Conservation (phyloP, 495 filamentous ascomycete species). For the Usnea hakonensis region DNA sequence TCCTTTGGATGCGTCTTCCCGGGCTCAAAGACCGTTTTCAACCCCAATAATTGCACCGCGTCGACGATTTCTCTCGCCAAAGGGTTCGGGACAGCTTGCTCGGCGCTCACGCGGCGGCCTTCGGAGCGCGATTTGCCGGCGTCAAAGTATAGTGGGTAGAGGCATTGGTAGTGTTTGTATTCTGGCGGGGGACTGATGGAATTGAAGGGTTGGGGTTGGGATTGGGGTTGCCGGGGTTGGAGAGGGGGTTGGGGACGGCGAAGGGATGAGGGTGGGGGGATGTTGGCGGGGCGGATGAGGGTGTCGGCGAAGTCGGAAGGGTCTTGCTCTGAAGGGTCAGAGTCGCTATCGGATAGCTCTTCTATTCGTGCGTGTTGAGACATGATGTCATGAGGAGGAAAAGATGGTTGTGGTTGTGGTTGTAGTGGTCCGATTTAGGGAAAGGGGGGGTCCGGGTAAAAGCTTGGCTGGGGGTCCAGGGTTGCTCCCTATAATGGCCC, state of each 20-base stretch:
- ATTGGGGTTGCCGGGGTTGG: conserved; percentile 40
- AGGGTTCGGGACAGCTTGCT: conserved; percentile 73
- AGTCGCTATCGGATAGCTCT: conserved; percentile 72
- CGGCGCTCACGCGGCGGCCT: conserved; percentile 66
- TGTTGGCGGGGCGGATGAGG: conserved; percentile 34
- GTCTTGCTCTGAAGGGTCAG: conserved; percentile 66
- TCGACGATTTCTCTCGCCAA: conserved; percentile 84
- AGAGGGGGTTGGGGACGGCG: conserved; percentile 12
- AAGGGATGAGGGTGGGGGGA: conserved; percentile 24
- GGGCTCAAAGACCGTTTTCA: conserved; percentile 78
- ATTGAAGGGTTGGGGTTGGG: conserved; percentile 31
- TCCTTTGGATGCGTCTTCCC: conserved; percentile 91
- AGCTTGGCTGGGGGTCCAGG: too few relatives aligned
- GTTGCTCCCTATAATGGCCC: neutral
- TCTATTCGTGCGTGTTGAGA: conserved; percentile 63
- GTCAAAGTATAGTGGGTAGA: conserved; percentile 96
- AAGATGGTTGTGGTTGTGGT: neutral
- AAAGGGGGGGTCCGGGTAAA: too few relatives aligned
- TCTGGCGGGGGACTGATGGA: conserved; percentile 38
- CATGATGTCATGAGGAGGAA: neutral
- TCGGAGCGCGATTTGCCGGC: conserved; percentile 60
- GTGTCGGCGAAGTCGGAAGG: conserved; percentile 34
- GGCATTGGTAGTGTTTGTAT: conserved; percentile 69
- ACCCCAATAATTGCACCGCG: conserved; percentile 63
- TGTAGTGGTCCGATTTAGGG: neutral